Conservation (phyloP, 2,329 filamentous ascomycete genomes). For the Microascus cirrosus region DNA sequence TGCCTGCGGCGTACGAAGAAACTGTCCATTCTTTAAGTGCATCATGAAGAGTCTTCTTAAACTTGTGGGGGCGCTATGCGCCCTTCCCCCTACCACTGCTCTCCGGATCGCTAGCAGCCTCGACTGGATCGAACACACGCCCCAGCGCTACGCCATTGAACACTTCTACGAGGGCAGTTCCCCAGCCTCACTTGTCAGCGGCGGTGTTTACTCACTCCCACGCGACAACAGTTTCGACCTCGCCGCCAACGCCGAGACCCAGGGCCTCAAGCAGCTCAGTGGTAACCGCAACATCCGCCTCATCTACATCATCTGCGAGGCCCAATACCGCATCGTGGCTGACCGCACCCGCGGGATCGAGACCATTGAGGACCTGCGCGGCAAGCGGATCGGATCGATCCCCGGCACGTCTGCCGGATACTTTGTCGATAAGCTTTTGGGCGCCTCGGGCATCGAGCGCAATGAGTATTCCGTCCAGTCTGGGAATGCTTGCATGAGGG, state of each 20-base stretch:
- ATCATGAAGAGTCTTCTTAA: not conserved
- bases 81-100: not conserved
- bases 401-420: conserved; percentile 7
- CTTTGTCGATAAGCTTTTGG: conserved; percentile 6
- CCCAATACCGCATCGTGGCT: conserved; percentile 8
- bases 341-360: conserved; percentile 1
- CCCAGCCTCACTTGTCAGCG: conserved; percentile 1
- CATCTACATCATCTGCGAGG: conserved; percentile 8
- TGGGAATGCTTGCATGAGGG: conserved; percentile 1
- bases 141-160: conserved; percentile 12
- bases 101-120: conserved; percentile 16
- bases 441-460: conserved; percentile 1
- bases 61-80: not conserved
- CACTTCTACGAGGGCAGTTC: conserved; percentile 8
- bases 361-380: conserved; percentile 5
- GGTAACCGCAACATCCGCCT: conserved; percentile 6
- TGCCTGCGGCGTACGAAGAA: too few species aligned
- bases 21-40: not conserved
- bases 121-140: conserved; percentile 19
- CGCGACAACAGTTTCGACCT: conserved; percentile 6
- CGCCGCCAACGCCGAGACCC: conserved; percentile 8
- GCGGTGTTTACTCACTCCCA: conserved; percentile 5
- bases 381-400: conserved; percentile 6
- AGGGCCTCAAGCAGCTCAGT: conserved; percentile 2
- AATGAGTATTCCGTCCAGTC: conserved; percentile 4